Percentiles rank a stretch among this genome's conserved stretches.
phyloP scores from a whole-genome alignment of 176 grass and related monocot species.

The Phoenix dactylifera region DNA sequence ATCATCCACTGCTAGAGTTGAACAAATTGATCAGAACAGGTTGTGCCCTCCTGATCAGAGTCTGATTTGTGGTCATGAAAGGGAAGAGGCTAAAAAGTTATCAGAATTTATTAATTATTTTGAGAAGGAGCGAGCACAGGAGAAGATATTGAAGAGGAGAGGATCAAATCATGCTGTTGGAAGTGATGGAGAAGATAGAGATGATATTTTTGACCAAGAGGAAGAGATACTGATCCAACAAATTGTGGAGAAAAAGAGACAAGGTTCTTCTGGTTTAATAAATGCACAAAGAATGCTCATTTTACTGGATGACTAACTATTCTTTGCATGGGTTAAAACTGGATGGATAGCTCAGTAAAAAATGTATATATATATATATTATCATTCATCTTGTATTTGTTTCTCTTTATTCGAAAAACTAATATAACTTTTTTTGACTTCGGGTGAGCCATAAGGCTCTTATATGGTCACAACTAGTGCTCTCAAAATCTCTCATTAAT shows the following conservation, averaged over 20 bases:
- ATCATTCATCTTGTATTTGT: no score
- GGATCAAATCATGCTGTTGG: conserved; percentile 15
- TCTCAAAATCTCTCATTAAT: no score
- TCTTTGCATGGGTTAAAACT: no score
- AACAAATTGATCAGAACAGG: conserved; percentile 27
- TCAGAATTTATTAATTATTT: not conserved
- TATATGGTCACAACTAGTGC: no score
- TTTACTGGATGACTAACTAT: conserved; percentile 50
- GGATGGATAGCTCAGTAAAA: no score
- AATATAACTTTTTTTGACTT: no score
- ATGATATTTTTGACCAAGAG: conserved; percentile 28
- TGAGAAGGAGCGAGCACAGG: conserved; percentile 12
- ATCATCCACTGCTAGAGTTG: conserved; percentile 30
- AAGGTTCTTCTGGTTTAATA: conserved; percentile 63
- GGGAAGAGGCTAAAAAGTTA: not conserved
- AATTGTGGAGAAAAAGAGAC: conserved; percentile 86
- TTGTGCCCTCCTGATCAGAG: conserved; percentile 26
- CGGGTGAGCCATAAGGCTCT: no score
- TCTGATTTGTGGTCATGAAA: conserved; percentile 46
- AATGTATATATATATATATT: no score
- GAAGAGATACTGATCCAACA: conserved; percentile 59
- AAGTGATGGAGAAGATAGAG: conserved; percentile 7
- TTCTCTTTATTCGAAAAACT: no score
- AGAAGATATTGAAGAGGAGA: conserved; percentile 11
- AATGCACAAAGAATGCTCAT: conserved; percentile 74